These are phyloP conservation scores for Colletotrichum melonis DNA, from an alignment of 2,329 filamentous ascomycete species.

Conservation along the genomic window DNA sequence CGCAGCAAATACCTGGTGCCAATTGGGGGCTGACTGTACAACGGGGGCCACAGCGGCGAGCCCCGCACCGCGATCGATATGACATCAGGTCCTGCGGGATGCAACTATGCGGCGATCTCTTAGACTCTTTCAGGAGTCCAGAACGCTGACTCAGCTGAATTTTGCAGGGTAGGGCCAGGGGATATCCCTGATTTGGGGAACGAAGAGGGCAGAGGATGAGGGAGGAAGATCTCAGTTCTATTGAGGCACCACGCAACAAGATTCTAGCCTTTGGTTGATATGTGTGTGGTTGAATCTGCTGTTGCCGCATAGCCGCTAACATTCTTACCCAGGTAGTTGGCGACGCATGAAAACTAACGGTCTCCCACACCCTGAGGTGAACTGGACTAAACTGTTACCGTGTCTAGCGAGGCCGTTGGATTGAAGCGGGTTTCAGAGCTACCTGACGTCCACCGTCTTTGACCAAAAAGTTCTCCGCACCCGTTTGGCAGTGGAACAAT, in stretches of 20 bases:
- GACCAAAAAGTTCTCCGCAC: neutral
- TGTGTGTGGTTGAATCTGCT: neutral
- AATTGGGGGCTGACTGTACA: neutral
- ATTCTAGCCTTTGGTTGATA: neutral
- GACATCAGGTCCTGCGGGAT: constrained; percentile 31
- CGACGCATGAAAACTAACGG: neutral
- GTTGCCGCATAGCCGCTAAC: neutral
- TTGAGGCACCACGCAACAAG: neutral
- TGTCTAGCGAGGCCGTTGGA: neutral
- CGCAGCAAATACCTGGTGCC: neutral
- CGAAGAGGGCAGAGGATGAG: neutral
- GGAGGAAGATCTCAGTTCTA: neutral
- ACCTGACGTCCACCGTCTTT: neutral
- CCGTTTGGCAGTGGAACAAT: neutral
- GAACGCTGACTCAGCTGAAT: constrained; percentile 18
- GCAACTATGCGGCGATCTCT: constrained; percentile 23
- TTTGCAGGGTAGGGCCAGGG: neutral
- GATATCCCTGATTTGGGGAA: constrained; percentile 6
- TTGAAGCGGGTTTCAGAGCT: neutral
- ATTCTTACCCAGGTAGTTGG: neutral
- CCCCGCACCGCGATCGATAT: constrained; percentile 26
- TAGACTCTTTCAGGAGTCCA: constrained; percentile 4
- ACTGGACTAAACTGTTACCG: neutral
- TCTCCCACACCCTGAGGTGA: neutral
- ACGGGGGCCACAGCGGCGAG: constrained; percentile 9